Evolutionary conservation across 148 eudicot species (phyloP).

Genomic region (Cornus kousa): DNA sequence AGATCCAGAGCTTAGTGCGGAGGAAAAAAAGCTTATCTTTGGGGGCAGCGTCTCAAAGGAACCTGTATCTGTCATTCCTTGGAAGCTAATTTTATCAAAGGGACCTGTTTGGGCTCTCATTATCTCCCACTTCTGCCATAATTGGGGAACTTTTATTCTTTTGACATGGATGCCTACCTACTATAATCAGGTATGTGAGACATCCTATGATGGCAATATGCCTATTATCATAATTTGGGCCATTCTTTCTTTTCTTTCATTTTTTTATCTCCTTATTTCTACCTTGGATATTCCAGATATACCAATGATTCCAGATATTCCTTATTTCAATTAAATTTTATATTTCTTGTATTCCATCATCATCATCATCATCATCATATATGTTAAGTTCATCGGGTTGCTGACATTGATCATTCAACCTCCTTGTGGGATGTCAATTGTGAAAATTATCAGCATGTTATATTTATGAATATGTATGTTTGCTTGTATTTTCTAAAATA

Average conservation of each 20-base stretch:
- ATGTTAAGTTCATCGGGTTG: too few species aligned
- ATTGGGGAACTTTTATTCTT: conserved; percentile 98
- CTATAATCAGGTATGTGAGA: conserved; percentile 70
- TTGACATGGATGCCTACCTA: conserved; percentile 99
- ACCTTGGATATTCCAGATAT: too few species aligned
- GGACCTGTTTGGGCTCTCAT: conserved; percentile 98
- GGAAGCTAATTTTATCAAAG: conserved; percentile 90
- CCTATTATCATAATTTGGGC: not conserved
- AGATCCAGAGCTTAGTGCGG: conserved; percentile 67
- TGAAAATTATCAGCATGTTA: not conserved
- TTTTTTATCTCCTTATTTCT: not conserved
- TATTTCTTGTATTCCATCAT: not conserved
- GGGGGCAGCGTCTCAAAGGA: conserved; percentile 61
- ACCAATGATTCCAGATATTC: not conserved
- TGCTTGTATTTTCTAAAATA: not conserved
- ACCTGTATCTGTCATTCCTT: conserved; percentile 83
- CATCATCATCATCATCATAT: not conserved
- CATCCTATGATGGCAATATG: not conserved
- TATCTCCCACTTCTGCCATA: conserved; percentile 96
- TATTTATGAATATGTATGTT: not conserved
- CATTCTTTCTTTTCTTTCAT: not conserved
- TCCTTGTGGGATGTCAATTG: too few species aligned
- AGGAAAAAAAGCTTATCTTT: conserved; percentile 71
- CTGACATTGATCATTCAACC: too few species aligned
- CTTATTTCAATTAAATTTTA: not conserved